These are phyloP conservation scores for Nicotiana tabacum DNA, from an alignment of 257 asterid species.

Conservation along the genomic window DNA sequence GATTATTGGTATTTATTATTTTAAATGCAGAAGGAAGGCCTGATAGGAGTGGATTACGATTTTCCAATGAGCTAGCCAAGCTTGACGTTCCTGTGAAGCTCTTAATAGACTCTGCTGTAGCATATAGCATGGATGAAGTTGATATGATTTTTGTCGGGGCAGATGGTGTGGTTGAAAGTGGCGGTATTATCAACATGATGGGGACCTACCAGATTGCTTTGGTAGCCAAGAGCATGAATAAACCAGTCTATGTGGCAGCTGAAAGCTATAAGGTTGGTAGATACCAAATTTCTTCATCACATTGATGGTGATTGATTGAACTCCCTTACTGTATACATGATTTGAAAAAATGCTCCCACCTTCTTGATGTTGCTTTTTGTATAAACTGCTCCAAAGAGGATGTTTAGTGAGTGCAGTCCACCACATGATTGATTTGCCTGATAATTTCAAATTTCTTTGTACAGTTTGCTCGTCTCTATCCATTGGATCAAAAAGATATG, in stretches of 20 bases:
- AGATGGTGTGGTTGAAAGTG: conserved; percentile 93
- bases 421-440: not conserved
- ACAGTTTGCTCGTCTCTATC: conserved; percentile 91
- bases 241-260: conserved; percentile 92
- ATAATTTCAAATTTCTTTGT: not conserved
- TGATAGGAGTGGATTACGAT: conserved; percentile 74
- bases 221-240: conserved; percentile 94
- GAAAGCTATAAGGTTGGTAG: conserved; percentile 83
- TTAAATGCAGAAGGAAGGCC: conserved; percentile 88
- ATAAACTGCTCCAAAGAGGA: not conserved
- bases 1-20: conserved; percentile 12
- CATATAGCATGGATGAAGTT: conserved; percentile 90
- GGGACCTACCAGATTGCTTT: conserved; percentile 94
- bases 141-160: conserved; percentile 98
- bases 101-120: conserved; percentile 92
- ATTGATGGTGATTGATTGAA: not conserved
- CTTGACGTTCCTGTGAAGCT: conserved; percentile 90
- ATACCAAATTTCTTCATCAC: not conserved
- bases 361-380: not conserved
- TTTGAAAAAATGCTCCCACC: not conserved
- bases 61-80: conserved; percentile 87
- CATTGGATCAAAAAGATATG: conserved; percentile 51
- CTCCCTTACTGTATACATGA: not conserved
- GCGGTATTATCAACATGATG: conserved; percentile 96
- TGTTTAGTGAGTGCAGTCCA: not conserved